Evolutionary conservation across 2,329 filamentous ascomycete genomes (phyloP).

Genomic region (Calonectria pseudoturangicola): DNA sequence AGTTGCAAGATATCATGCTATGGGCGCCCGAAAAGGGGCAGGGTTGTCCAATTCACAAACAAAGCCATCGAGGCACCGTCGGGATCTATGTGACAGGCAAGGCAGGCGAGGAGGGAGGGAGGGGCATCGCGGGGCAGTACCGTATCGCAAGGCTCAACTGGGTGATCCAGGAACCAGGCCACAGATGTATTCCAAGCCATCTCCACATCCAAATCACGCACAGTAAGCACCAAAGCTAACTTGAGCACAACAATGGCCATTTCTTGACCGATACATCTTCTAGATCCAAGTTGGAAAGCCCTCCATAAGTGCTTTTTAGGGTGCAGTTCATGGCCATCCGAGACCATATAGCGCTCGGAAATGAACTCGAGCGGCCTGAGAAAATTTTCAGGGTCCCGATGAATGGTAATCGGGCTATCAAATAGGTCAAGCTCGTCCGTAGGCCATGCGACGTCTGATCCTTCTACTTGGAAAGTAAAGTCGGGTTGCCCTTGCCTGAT

Average conservation of each 20-base stretch:
- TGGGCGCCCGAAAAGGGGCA: no score
- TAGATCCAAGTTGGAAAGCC: neutral
- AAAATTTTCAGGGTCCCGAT: neutral
- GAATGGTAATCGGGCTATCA: neutral
- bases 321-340: neutral
- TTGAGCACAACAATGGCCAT: constrained; percentile 13
- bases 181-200: neutral
- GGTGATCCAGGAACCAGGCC: neutral
- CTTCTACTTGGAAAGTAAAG: neutral
- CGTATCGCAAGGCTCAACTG: neutral
- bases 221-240: neutral
- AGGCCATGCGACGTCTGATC: neutral
- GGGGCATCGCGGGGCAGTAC: neutral
- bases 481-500: neutral
- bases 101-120: neutral
- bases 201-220: neutral
- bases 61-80: neutral
- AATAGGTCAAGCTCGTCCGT: neutral
- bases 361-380: neutral
- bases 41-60: no score
- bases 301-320: neutral
- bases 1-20: no score
- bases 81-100: neutral
- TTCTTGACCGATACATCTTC: constrained; percentile 3
- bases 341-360: neutral